Evolutionary conservation across 345 rosid genomes (phyloP).

Genomic region (Excoecaria cochinchinensis): DNA sequence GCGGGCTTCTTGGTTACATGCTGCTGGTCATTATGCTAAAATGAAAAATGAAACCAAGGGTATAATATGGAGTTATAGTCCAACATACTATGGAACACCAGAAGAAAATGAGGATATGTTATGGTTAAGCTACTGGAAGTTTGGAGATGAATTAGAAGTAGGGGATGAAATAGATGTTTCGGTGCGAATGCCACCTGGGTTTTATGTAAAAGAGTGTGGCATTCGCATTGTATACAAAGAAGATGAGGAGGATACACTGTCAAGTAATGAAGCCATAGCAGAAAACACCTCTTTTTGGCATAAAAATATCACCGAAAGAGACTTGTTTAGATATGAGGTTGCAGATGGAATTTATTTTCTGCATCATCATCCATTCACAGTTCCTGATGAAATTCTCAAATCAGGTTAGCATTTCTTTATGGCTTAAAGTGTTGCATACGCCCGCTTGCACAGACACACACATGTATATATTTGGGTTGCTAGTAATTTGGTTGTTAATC

Average conservation of each 20-base stretch:
- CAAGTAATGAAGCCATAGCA: neutral
- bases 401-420: neutral
- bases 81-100: constrained; percentile 11
- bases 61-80: constrained; percentile 14
- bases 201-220: constrained; percentile 6
- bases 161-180: constrained; percentile 14
- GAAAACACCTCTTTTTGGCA: neutral
- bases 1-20: neutral
- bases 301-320: constrained; percentile 4
- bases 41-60: constrained; percentile 8
- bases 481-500: too few relatives aligned
- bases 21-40: constrained; percentile 14
- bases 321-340: constrained; percentile 1
- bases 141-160: constrained; percentile 3
- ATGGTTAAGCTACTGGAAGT: constrained; percentile 20
- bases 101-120: constrained; percentile 15
- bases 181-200: constrained; percentile 7
- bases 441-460: too few relatives aligned
- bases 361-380: constrained; percentile 15
- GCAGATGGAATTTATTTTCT: constrained; percentile 9
- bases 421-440: too few relatives aligned
- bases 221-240: constrained; percentile 4
- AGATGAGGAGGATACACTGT: neutral
- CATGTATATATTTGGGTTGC: too few relatives aligned
- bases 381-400: constrained; percentile 12